Percentiles rank a stretch among this genome's conserved stretches.
phyloP scores from a whole-genome alignment of 345 rosid genomes.

The Dimocarpus longan region DNA sequence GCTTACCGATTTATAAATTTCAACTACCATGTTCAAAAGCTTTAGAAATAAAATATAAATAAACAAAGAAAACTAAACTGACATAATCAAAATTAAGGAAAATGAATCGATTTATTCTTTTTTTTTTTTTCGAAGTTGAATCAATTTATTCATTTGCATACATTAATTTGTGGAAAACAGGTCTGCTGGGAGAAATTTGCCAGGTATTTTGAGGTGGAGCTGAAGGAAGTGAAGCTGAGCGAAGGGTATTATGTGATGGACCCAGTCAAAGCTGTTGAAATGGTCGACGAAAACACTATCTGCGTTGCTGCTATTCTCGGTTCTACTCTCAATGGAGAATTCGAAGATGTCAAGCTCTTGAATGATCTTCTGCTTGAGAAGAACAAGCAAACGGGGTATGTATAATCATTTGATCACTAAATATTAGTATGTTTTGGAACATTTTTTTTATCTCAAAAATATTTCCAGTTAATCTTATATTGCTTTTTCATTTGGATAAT shows the following conservation, averaged over 20 bases:
- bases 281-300: slow-evolving; percentile 98
- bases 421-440: too few relatives aligned
- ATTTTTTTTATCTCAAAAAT: too few relatives aligned
- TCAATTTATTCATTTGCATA: too few relatives aligned
- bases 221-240: slow-evolving; percentile 81
- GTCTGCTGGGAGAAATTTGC: slow-evolving; percentile 97
- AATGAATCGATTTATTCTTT: too few relatives aligned
- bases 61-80: too few relatives aligned
- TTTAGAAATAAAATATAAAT: too few relatives aligned
- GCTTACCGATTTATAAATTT: too few relatives aligned
- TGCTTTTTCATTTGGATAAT: neutral
- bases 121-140: too few relatives aligned
- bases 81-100: too few relatives aligned
- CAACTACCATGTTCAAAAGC: too few relatives aligned
- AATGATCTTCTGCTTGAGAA: slow-evolving; percentile 70
- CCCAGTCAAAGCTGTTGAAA: slow-evolving; percentile 82
- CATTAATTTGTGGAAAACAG: slow-evolving; percentile 22
- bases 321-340: slow-evolving; percentile 92
- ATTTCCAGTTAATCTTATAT: neutral
- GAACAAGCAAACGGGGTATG: slow-evolving; percentile 75
- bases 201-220: slow-evolving; percentile 88
- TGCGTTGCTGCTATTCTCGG: slow-evolving; percentile 94
- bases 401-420: neutral
- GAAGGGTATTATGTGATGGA: slow-evolving; percentile 97
- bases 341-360: slow-evolving; percentile 88